Conservation (phyloP, 2,329 filamentous ascomycete species). For the Plenodomus lindquistii region DNA sequence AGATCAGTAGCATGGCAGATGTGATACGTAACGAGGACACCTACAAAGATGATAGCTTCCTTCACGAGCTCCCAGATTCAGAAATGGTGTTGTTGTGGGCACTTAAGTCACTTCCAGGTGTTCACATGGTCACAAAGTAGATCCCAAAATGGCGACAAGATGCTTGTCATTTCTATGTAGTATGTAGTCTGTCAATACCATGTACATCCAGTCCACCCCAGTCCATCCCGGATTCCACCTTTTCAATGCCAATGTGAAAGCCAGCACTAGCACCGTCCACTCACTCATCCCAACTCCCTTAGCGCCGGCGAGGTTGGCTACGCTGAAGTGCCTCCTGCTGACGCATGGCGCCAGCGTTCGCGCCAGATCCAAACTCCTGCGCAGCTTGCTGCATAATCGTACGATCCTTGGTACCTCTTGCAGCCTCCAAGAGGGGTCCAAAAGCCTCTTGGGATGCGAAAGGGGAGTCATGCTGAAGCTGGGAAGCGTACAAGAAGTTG, state of each 20-base stretch:
- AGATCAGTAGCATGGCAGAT: slow-evolving; percentile 17
- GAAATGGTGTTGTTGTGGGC: slow-evolving; percentile 23
- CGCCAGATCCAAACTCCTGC: slow-evolving; percentile 1
- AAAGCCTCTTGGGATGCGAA: not conserved
- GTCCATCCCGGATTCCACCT: not conserved
- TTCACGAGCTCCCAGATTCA: slow-evolving; percentile 19
- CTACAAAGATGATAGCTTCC: slow-evolving; percentile 14
- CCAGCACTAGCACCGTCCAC: not conserved
- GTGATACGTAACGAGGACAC: slow-evolving; percentile 23
- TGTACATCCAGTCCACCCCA: not conserved
- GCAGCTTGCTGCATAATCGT: not conserved
- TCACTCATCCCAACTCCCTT: not conserved
- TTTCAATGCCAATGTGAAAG: not conserved
- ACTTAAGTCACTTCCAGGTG: slow-evolving; percentile 12
- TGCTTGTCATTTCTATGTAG: not conserved
- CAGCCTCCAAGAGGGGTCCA: not conserved
- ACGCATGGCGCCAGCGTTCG: slow-evolving; percentile 9
- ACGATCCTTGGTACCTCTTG: not conserved
- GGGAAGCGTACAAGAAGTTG: no score
- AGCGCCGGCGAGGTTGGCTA: not conserved
- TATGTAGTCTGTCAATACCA: not conserved
- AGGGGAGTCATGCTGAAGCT: not conserved
- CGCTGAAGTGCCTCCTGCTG: slow-evolving; percentile 25
- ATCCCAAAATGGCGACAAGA: not conserved
- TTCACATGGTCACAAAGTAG: slow-evolving; percentile 8